Evolutionary conservation across 1,139 yeast species (phyloP), one percentile per base, ranked within the genome.

Genomic region (Wickerhamiella infanticola): DNA sequence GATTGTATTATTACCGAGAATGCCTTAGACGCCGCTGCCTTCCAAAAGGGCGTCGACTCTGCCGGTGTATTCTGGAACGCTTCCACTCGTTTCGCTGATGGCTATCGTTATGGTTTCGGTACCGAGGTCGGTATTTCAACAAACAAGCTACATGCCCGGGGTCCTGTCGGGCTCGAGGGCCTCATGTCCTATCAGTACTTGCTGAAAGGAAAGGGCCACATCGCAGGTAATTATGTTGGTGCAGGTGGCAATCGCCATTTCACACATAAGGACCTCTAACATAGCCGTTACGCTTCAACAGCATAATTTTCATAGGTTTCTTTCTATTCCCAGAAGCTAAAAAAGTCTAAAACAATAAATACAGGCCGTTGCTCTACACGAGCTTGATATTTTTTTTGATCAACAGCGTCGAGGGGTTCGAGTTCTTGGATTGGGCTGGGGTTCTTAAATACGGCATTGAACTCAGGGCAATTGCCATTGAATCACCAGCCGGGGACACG

Each of bases 41-140:
- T 90, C 65, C 64, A 88, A 57, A 79, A 79, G 62, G 94, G 88
- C 29, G 74, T 93, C 39, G 98, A 93, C 62, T 83, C 96, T 4
- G 83, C 97, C 3, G 96, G 97, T 47, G 95, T 90, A n/a, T 93
- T 85, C 67, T 88, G 97, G 96, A 93, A 93, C 60, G 88, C 94
- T 45, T 82, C 95, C 7, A 85, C 97, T 2, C 73, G 99, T 59
- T 93, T 93, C 65, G 97, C 98, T 7, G 99, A 93, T 64, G 99
- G 99, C 2, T 90, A 85, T 70, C 75, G 98, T 61, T 93, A 86
- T 60, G 99, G 99, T 0, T 90, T 93, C 61, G 99, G 99, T 45
- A 81, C 98, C 6, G 99, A 93, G 63, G 98, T 93, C 29, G 99
- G 99, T 38, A 88, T 93, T 50, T 81, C 95, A 49, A 93, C 98